Percentiles rank a stretch among this genome's conserved stretches.
phyloP scores from a whole-genome alignment of 176 grass and related monocot genomes.

The Pontederia crassipes region DNA sequence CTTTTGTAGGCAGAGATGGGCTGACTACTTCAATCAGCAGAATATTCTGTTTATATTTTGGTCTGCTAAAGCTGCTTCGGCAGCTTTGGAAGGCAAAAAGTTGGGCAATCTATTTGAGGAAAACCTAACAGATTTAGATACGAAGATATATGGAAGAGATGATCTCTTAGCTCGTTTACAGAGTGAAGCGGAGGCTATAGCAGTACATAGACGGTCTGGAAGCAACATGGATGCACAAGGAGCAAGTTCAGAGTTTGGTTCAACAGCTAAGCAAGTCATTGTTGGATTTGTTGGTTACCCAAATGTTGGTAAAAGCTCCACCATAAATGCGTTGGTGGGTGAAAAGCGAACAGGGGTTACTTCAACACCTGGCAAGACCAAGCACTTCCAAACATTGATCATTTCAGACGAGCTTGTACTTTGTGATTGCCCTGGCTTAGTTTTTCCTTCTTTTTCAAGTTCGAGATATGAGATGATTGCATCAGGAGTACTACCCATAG shows the following conservation, averaged over 20 bases:
- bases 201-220: constrained; percentile 23
- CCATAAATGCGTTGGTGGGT: constrained; percentile 90
- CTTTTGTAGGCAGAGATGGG: constrained; percentile 65
- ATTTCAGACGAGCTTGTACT: constrained; percentile 81
- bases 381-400: constrained; percentile 94
- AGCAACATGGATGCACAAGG: constrained; percentile 9
- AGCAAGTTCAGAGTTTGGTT: constrained; percentile 30
- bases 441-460: constrained; percentile 93
- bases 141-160: constrained; percentile 66
- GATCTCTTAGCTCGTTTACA: constrained; percentile 73
- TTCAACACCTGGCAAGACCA: constrained; percentile 88
- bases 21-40: constrained; percentile 61
- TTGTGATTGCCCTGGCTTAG: constrained; percentile 85
- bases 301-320: constrained; percentile 96
- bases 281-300: constrained; percentile 98
- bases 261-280: constrained; percentile 51
- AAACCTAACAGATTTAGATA: constrained; percentile 39
- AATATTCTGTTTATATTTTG: constrained; percentile 80
- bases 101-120: constrained; percentile 29
- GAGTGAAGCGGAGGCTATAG: constrained; percentile 68
- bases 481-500: constrained; percentile 81
- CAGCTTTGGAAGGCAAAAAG: constrained; percentile 66
- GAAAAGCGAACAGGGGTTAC: constrained; percentile 82
- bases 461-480: constrained; percentile 96
- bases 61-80: constrained; percentile 89